Base-by-base conservation (phyloP, 805 yeast genomes). In the Candida michaelii region DNA sequence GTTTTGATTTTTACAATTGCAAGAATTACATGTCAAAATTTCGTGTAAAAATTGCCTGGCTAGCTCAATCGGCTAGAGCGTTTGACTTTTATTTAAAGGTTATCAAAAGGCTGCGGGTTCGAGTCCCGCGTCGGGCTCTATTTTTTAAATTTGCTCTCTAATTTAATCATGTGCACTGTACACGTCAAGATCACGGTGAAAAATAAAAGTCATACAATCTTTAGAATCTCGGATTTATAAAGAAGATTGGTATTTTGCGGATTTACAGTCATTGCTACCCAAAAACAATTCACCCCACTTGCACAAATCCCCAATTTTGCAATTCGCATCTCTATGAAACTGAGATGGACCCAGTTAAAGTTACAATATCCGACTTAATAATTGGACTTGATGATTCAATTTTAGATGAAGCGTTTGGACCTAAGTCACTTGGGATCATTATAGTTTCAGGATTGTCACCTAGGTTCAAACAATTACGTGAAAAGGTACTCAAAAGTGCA, bases 351-450 rank as follows among this genome's bases (percentile, higher is more conserved):
- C 63, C 73, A 3, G 70, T 69, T 1, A 45, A 38, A 1, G 73
- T 69, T 0, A 47, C 63, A 1, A 48, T 68, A 0, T 41, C 48
- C 18, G 63, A 62, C 27, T 59, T 73, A 19, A 18, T 51, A 19
- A 13, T 50, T 0, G 76, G 75, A 1, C 48, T 58, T 2, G 59
- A 54, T 3, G 63, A 63, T 35, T 36, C 49, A 1, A 44, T 48
- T 4, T 59, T 79, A 27, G 56, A 61, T 4, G 44, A 55, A 8
- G 83, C 83, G 1, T 79, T 79, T 58, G 85, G 82, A 0, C 72
- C 73, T 2, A 66, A 76, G 25, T 76, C 82, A 0, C 60, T 80
- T 7, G 85, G 85, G 1, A 73, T 80, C 27, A 65, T 80, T 5
- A 45, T 79, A 5, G 74, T 80, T 12, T 62, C 58, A 18, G 71